A percentile compares a stretch with the other conserved stretches of the same genome.
Evolutionary conservation across 2,329 filamentous ascomycete species (phyloP).

Genomic region (Orbilia quercus): DNA sequence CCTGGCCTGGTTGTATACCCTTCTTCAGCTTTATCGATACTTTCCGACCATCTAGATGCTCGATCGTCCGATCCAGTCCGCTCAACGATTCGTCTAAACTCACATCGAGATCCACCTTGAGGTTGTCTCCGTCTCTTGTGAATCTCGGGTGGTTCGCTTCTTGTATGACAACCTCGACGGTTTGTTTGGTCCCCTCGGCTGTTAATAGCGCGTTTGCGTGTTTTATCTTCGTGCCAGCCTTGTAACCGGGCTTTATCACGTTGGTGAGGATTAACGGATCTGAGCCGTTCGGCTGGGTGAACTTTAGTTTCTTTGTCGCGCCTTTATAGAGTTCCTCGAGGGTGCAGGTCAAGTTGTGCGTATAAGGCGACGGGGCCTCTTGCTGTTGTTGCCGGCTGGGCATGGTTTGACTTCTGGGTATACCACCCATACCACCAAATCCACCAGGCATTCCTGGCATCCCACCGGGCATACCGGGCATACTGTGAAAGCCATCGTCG

Average conservation of each 20-base stretch:
- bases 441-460: constrained; percentile 46
- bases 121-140: constrained; percentile 93
- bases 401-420: constrained; percentile 45
- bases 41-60: constrained; percentile 82
- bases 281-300: constrained; percentile 95
- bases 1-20: constrained; percentile 47
- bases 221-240: constrained; percentile 93
- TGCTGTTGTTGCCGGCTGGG: constrained; percentile 19
- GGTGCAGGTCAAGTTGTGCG: constrained; percentile 95
- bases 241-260: constrained; percentile 93
- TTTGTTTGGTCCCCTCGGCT: constrained; percentile 88
- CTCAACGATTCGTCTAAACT: constrained; percentile 94
- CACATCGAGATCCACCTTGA: constrained; percentile 94
- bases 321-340: constrained; percentile 97
- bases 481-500: constrained; percentile 43
- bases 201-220: constrained; percentile 98
- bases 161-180: constrained; percentile 98
- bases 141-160: constrained; percentile 96
- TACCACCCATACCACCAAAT: constrained; percentile 21
- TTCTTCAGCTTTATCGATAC: constrained; percentile 46
- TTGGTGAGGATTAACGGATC: constrained; percentile 98
- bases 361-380: constrained; percentile 68
- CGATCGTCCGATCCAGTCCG: constrained; percentile 88
- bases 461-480: constrained; percentile 46
- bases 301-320: constrained; percentile 77